Conservation (phyloP, 495 filamentous ascomycete genomes). For the Penicillium waksmanii region DNA sequence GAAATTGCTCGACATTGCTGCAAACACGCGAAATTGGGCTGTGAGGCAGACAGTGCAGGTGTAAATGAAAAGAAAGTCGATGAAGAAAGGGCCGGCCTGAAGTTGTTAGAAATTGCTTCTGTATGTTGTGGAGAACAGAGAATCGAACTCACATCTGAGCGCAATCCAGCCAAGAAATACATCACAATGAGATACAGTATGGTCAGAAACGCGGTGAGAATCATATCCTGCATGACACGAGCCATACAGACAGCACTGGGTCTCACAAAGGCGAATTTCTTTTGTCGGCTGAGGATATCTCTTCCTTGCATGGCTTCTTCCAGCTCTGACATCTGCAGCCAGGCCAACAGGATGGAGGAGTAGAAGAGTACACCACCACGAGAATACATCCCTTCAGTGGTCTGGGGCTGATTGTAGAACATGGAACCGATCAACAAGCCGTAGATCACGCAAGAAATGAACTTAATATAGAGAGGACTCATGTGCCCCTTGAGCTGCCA, state of each 20-base stretch:
- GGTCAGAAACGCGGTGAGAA: constrained; percentile 64
- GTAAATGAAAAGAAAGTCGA: constrained; percentile 59
- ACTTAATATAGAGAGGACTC: constrained; percentile 38
- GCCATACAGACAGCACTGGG: constrained; percentile 77
- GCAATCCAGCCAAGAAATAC: constrained; percentile 66
- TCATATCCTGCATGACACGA: constrained; percentile 69
- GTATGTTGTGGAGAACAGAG: neutral
- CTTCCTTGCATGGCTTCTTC: constrained; percentile 70
- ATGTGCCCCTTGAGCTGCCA: constrained; percentile 47
- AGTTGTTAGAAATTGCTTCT: neutral
- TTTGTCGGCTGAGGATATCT: constrained; percentile 77
- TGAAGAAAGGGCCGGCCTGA: constrained; percentile 55
- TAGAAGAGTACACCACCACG: constrained; percentile 66
- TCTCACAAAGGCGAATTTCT: constrained; percentile 75
- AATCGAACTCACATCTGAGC: constrained; percentile 32
- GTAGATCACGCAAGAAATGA: constrained; percentile 38
- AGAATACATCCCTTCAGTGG: constrained; percentile 49
- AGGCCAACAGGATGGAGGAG: constrained; percentile 74
- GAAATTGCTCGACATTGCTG: constrained; percentile 43
- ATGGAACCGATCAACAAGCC: constrained; percentile 40
- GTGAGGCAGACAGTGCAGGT: constrained; percentile 56
- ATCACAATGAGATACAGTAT: constrained; percentile 71
- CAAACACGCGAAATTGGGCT: constrained; percentile 49
- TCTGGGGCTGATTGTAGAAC: constrained; percentile 47
- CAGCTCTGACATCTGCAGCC: constrained; percentile 76